Conservation (phyloP, 805 yeast genomes). For the Kurtzmaniella cleridarum region DNA sequence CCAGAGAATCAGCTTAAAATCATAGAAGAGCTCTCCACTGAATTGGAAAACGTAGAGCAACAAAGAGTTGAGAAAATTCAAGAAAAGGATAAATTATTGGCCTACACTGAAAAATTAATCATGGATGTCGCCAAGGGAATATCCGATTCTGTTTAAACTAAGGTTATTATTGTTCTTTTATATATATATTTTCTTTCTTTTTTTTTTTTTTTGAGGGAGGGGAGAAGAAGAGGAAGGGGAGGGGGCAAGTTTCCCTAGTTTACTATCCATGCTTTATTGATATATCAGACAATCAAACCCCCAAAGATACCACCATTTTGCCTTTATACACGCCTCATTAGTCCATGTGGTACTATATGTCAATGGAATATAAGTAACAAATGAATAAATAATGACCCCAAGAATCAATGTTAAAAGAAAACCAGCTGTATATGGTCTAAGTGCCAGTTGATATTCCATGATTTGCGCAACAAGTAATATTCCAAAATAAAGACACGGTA, state of each 20-base stretch:
- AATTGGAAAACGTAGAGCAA: slow-evolving; percentile 55
- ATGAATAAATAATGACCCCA: slow-evolving; percentile 19
- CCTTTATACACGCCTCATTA: slow-evolving; percentile 28
- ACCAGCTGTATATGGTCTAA: slow-evolving; percentile 21
- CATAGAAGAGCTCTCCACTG: slow-evolving; percentile 57
- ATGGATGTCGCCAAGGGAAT: slow-evolving; percentile 53
- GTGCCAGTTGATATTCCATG: slow-evolving; percentile 35
- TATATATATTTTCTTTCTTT: too few species aligned
- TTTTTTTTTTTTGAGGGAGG: too few species aligned
- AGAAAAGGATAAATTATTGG: slow-evolving; percentile 58
- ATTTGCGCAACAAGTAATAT: slow-evolving; percentile 40
- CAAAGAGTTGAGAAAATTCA: slow-evolving; percentile 51
- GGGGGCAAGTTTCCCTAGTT: not conserved
- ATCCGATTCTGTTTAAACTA: slow-evolving; percentile 29
- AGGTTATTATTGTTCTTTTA: too few species aligned
- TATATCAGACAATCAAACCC: slow-evolving; percentile 36
- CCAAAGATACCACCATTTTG: slow-evolving; percentile 37
- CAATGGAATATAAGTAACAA: slow-evolving; percentile 31
- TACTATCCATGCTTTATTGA: not conserved
- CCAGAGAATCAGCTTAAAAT: slow-evolving; percentile 64
- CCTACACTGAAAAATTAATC: slow-evolving; percentile 63
- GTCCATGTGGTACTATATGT: slow-evolving; percentile 47
- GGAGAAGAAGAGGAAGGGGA: not conserved
- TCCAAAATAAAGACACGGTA: slow-evolving; percentile 47
- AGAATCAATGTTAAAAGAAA: slow-evolving; percentile 14